phyloP scores from a whole-genome alignment of 805 yeast genomes.

The Scheffersomyces spartinae region DNA sequence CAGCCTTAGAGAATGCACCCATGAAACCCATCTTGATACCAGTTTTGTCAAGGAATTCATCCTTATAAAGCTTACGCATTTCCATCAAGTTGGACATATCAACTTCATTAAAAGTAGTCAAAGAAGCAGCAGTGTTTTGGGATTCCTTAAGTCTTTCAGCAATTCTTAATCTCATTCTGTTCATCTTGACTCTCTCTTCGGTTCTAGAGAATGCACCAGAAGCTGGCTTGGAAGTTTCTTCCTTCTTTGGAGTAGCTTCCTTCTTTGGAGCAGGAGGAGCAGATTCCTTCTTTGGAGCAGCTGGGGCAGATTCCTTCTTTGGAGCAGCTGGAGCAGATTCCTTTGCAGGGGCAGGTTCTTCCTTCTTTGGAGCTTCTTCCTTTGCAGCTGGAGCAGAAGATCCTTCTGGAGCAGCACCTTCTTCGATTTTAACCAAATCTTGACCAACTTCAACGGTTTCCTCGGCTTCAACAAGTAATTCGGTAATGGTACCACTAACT shows the following conservation, averaged over 20 bases:
- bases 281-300: conserved; percentile 6
- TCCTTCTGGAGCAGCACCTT: conserved; percentile 59
- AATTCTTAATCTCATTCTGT: conserved; percentile 97
- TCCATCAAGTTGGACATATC: conserved; percentile 90
- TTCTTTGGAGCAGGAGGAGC: conserved; percentile 16
- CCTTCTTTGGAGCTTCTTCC: conserved; percentile 19
- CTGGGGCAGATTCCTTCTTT: conserved; percentile 10
- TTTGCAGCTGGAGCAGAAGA: conserved; percentile 30
- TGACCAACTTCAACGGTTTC: conserved; percentile 96
- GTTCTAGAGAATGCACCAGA: conserved; percentile 47
- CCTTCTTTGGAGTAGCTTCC: conserved; percentile 15
- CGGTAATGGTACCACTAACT: conserved; percentile 77
- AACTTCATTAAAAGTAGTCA: conserved; percentile 96
- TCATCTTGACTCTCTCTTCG: conserved; percentile 93
- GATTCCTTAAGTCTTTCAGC: conserved; percentile 99
- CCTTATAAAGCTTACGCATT: conserved; percentile 94
- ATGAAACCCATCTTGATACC: conserved; percentile 96
- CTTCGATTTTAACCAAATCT: conserved; percentile 78
- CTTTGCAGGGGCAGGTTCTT: conserved; percentile 12
- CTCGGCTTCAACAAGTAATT: conserved; percentile 70
- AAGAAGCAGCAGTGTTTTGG: conserved; percentile 96
- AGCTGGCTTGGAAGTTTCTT: conserved; percentile 13
- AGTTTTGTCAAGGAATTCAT: conserved; percentile 85
- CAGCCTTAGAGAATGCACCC: conserved; percentile 96
- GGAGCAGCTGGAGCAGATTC: conserved; percentile 12